Percentiles rank a stretch among this genome's conserved stretches.
Evolutionary conservation across 345 rosid genomes (phyloP).

Genomic region (Luvunga scandens): DNA sequence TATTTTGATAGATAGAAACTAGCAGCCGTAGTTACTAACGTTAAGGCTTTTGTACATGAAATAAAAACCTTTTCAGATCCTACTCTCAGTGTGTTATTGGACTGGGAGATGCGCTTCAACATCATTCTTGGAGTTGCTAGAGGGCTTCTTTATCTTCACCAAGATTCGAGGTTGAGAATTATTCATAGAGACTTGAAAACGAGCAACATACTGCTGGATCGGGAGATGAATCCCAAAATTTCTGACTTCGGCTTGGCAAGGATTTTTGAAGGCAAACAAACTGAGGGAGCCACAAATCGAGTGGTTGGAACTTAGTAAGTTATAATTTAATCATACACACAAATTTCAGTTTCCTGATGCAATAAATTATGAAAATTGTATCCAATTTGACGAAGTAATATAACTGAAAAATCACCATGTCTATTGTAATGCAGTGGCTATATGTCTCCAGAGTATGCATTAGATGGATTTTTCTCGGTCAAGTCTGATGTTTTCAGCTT

Average conservation of each 20-base stretch:
- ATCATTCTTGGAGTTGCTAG: conserved; percentile 64
- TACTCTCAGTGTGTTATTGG: conserved; percentile 26
- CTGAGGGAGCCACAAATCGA: conserved; percentile 49
- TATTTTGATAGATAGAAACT: neutral
- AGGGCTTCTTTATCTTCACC: conserved; percentile 68
- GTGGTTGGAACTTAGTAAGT: conserved; percentile 76
- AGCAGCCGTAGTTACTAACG: neutral
- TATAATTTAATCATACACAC: neutral
- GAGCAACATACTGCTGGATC: conserved; percentile 60
- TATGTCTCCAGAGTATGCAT: conserved; percentile 18
- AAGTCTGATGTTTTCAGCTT: conserved; percentile 38
- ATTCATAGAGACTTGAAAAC: conserved; percentile 71
- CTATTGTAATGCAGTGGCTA: conserved; percentile 24
- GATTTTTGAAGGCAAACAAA: conserved; percentile 53
- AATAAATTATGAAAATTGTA: neutral
- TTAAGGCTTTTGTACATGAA: neutral
- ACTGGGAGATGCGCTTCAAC: conserved; percentile 45
- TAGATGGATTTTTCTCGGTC: conserved; percentile 24
- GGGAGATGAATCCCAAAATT: conserved; percentile 67
- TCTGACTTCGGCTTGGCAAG: conserved; percentile 74
- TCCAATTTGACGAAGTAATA: neutral
- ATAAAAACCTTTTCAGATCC: conserved; percentile 31
- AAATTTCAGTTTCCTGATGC: no score
- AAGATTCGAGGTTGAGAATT: conserved; percentile 68
- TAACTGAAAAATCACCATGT: neutral